Evolutionary conservation across 768 basidiomycete species (phyloP).

Genomic region (Candolleomyces efflorescens): DNA sequence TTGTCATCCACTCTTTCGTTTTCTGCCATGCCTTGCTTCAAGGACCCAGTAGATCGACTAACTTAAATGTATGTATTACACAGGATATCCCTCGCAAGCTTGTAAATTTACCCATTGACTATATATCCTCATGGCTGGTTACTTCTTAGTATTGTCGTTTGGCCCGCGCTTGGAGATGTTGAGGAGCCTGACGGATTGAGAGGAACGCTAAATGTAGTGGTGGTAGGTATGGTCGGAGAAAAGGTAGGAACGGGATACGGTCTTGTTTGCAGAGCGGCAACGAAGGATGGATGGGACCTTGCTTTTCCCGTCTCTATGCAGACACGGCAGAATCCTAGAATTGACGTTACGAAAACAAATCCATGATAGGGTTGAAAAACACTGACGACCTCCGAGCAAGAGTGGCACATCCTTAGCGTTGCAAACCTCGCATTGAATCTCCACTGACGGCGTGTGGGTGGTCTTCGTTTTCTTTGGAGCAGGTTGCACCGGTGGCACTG

Average conservation of each 20-base stretch:
- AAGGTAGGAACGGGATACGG: not conserved
- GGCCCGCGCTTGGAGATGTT: not conserved
- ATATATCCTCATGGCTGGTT: not conserved
- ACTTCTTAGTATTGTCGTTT: not conserved
- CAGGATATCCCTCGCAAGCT: not conserved
- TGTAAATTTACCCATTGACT: not conserved
- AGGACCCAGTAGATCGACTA: not conserved
- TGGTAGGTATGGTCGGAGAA: not conserved
- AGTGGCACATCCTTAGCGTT: constrained; percentile 67
- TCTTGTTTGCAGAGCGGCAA: not conserved
- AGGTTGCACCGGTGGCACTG: not conserved
- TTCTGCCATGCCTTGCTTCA: constrained; percentile 1
- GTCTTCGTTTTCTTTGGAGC: not conserved
- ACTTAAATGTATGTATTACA: constrained; percentile 5
- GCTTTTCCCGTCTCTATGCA: constrained; percentile 57
- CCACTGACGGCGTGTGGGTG: constrained; percentile 4
- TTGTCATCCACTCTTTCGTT: constrained; percentile 6
- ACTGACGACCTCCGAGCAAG: constrained; percentile 73
- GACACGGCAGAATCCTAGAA: constrained; percentile 61
- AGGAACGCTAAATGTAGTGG: not conserved
- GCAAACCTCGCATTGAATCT: constrained; percentile 55
- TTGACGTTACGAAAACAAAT: not conserved
- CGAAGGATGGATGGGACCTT: constrained; percentile 15
- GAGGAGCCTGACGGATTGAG: not conserved
- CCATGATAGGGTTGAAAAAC: not conserved